Percentiles rank a stretch among this genome's conserved stretches.
These are phyloP conservation scores for Tripidium arundinaceum DNA, from an alignment of 202 grass and related monocot genomes.

Conservation along the genomic window DNA sequence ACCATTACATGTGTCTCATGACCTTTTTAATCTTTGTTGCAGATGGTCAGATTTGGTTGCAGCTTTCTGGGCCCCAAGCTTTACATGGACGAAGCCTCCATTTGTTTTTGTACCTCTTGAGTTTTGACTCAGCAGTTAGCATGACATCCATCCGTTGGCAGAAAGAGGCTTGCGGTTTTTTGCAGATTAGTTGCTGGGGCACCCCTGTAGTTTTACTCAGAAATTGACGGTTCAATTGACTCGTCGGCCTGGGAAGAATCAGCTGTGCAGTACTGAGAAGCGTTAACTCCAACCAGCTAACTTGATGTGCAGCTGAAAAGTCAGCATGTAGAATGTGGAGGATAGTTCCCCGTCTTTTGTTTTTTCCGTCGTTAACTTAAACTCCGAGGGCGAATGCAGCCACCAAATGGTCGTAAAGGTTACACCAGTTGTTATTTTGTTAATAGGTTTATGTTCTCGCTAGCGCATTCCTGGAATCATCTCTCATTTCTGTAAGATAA, in stretches of 20 bases:
- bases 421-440: background rate
- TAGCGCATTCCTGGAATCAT: slow-evolving; percentile 8
- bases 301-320: slow-evolving; percentile 25
- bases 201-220: slow-evolving; percentile 5
- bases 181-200: slow-evolving; percentile 15
- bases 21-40: slow-evolving; percentile 21
- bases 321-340: slow-evolving; percentile 35
- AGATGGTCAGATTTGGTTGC: slow-evolving; percentile 20
- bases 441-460: slow-evolving; percentile 14
- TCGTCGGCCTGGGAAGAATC: background rate
- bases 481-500: slow-evolving; percentile 33
- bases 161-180: slow-evolving; percentile 22
- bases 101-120: slow-evolving; percentile 1
- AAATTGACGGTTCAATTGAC: slow-evolving; percentile 11
- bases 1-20: background rate
- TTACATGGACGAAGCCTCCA: slow-evolving; percentile 11
- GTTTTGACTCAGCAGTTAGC: slow-evolving; percentile 26
- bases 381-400: slow-evolving; percentile 23
- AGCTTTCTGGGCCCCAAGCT: background rate
- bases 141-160: slow-evolving; percentile 15
- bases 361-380: background rate
- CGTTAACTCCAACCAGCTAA: slow-evolving; percentile 21
- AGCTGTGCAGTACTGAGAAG: slow-evolving; percentile 31
- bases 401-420: slow-evolving; percentile 16
- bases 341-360: slow-evolving; percentile 1